phyloP scores from a whole-genome alignment of 2,329 filamentous ascomycete genomes.

The Gaeumannomyces tritici region DNA sequence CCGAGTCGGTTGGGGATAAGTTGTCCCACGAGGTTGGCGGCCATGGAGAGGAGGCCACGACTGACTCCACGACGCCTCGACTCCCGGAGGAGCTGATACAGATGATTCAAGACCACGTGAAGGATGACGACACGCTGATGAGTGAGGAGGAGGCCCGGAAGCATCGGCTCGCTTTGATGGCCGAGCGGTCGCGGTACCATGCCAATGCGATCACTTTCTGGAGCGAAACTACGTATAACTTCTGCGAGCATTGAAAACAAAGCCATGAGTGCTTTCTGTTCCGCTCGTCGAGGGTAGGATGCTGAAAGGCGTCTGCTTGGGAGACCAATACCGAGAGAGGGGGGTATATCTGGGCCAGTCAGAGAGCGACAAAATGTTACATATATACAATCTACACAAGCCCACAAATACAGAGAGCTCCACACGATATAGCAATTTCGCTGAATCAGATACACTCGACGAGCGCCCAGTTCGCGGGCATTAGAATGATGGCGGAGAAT shows the following conservation, averaged over 20 bases:
- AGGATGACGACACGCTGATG: background rate
- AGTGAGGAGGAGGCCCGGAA: background rate
- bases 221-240: background rate
- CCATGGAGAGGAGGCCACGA: background rate
- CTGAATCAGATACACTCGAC: no score
- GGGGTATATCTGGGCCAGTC: no score
- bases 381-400: no score
- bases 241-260: background rate
- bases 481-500: no score
- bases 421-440: no score
- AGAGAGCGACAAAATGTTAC: no score
- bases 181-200: background rate
- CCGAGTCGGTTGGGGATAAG: background rate
- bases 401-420: no score
- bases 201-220: background rate
- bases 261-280: background rate
- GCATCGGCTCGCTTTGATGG: background rate
- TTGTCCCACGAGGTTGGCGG: background rate
- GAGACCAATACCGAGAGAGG: background rate
- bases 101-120: background rate
- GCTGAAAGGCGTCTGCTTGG: background rate
- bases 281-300: background rate
- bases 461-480: no score
- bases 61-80: background rate
- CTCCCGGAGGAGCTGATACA: background rate